Conservation (phyloP, 257 asterid genomes). For the Nicotiana attenuata region DNA sequence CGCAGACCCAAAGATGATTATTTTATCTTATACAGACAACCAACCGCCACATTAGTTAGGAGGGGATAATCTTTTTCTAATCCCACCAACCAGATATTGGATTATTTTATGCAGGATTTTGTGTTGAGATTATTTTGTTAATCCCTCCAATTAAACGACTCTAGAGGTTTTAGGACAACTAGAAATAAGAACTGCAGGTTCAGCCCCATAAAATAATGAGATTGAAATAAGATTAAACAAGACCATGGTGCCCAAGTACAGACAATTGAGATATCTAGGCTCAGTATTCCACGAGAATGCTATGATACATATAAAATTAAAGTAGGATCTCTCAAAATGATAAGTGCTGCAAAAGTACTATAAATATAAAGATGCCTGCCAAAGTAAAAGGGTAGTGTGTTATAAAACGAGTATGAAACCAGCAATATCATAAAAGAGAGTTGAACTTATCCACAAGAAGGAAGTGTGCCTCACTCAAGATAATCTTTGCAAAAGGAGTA, state of each 20-base stretch:
- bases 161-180: background rate
- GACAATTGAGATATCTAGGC: background rate
- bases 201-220: background rate
- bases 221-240: background rate
- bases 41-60: background rate
- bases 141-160: background rate
- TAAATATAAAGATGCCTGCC: background rate
- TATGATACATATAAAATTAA: background rate
- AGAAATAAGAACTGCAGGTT: background rate
- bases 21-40: background rate
- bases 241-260: background rate
- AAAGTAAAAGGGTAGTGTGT: background rate
- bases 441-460: background rate
- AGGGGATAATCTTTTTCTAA: background rate
- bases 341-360: background rate
- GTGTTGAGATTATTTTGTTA: background rate
- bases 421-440: background rate
- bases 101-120: background rate
- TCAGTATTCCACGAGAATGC: background rate
- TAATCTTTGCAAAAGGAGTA: no score
- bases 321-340: background rate
- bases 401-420: background rate
- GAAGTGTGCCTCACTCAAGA: no score
- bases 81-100: background rate
- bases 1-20: background rate